Evolutionary conservation across 352 stramenopile species (phyloP).

Genomic region (Phytopythium montanum): DNA sequence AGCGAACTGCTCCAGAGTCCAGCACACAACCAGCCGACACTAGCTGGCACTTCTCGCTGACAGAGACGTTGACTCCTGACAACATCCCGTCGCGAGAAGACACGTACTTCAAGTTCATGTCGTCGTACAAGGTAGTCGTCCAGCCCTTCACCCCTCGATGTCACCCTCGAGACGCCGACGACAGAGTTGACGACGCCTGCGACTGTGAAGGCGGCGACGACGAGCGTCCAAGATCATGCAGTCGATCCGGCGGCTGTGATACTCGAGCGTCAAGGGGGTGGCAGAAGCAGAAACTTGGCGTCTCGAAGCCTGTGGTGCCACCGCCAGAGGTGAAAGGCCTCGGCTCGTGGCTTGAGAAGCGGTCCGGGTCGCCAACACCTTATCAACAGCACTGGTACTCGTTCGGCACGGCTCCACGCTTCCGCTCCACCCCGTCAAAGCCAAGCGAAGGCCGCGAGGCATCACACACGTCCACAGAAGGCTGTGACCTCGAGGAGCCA

Average conservation of each 20-base stretch:
- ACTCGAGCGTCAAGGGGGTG: not conserved
- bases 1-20: not conserved
- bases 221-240: not conserved
- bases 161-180: conserved; percentile 1
- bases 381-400: conserved; percentile 6
- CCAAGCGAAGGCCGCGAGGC: conserved; percentile 7
- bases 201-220: conserved; percentile 4
- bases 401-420: conserved; percentile 9
- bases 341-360: conserved; percentile 35
- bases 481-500: not conserved
- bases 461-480: not conserved
- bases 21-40: no score
- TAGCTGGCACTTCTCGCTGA: conserved; percentile 42
- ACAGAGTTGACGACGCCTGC: not conserved
- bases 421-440: conserved; percentile 11
- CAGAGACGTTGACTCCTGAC: conserved; percentile 17
- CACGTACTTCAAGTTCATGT: conserved; percentile 52
- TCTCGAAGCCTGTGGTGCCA: conserved; percentile 5
- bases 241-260: not conserved
- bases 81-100: conserved; percentile 48
- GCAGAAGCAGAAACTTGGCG: not conserved
- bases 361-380: conserved; percentile 9
- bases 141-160: conserved; percentile 6
- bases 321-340: conserved; percentile 30
- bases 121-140: conserved; percentile 49